A percentile compares a stretch with the other conserved stretches of the same genome.
phyloP scores from a whole-genome alignment of 2,329 filamentous ascomycete species.

The Epichloe bromicola region DNA sequence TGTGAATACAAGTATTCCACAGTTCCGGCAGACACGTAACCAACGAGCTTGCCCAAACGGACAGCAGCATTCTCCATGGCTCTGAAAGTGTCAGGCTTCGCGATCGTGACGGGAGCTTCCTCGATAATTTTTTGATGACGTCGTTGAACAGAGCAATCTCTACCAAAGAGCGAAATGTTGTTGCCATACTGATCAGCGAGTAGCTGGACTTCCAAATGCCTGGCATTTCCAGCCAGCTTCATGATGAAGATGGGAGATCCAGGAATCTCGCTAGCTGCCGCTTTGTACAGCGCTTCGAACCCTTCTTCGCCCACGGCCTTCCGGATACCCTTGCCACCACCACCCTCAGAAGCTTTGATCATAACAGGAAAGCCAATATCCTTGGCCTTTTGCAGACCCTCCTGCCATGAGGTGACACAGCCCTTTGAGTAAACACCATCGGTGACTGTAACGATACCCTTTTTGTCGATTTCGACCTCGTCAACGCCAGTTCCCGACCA shows the following conservation, averaged over 20 bases:
- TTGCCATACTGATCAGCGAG: slow-evolving; percentile 98
- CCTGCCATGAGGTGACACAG: slow-evolving; percentile 78
- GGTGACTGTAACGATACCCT: slow-evolving; percentile 84
- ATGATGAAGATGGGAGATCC: slow-evolving; percentile 99
- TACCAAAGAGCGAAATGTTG: slow-evolving; percentile 96
- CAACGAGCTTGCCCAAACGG: slow-evolving; percentile 82
- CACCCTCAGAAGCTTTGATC: slow-evolving; percentile 99
- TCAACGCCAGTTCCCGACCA: slow-evolving; percentile 95
- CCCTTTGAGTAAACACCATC: slow-evolving; percentile 80
- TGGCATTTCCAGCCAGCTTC: slow-evolving; percentile 93
- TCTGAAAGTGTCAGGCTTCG: slow-evolving; percentile 77
- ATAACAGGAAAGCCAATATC: slow-evolving; percentile 97
- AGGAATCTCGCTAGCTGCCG: slow-evolving; percentile 91
- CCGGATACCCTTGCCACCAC: slow-evolving; percentile 97
- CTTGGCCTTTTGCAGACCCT: slow-evolving; percentile 75
- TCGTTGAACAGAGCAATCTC: slow-evolving; percentile 97
- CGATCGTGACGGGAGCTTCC: slow-evolving; percentile 94
- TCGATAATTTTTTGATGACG: slow-evolving; percentile 99
- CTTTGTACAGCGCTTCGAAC: slow-evolving; percentile 83
- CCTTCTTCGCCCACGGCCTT: slow-evolving; percentile 79
- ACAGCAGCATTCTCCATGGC: slow-evolving; percentile 96
- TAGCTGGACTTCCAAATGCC: slow-evolving; percentile 94
- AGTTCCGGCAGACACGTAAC: slow-evolving; percentile 96
- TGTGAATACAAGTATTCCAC: slow-evolving; percentile 99
- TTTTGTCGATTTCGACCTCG: slow-evolving; percentile 60